These are phyloP conservation scores for Micractinium sp. DNA, from an alignment of 139 green algal species.

Conservation along the genomic window DNA sequence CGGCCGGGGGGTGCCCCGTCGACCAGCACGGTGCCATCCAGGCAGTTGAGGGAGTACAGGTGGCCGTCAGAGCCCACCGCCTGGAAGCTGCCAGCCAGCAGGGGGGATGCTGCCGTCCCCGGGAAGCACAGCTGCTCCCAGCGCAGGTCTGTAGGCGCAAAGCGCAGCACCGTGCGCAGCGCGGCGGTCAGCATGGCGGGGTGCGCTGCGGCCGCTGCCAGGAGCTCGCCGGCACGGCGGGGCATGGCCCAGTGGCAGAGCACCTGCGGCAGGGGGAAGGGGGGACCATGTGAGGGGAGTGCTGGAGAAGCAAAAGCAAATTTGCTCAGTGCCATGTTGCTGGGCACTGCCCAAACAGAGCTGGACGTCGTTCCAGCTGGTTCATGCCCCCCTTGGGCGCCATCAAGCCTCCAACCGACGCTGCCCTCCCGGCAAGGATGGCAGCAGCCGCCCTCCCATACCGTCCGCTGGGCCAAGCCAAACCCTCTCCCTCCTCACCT, in stretches of 20 bases:
- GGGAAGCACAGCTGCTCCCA: background rate
- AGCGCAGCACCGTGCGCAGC: background rate
- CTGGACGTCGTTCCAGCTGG: no score
- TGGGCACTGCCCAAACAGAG: background rate
- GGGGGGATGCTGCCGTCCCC: no score
- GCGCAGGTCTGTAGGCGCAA: background rate
- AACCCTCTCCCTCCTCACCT: background rate
- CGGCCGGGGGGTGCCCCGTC: constrained; percentile 41
- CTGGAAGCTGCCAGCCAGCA: constrained; percentile 1
- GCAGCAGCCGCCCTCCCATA: no score
- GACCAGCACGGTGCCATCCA: constrained; percentile 55
- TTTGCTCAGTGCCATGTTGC: background rate
- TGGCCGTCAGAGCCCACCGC: constrained; percentile 36
- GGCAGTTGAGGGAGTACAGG: constrained; percentile 59
- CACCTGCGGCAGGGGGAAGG: background rate
- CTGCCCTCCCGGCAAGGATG: no score
- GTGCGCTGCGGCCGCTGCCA: background rate
- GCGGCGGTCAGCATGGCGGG: background rate
- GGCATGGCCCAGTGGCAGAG: constrained; percentile 22
- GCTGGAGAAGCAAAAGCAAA: no score
- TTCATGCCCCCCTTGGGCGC: no score
- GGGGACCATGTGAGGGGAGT: background rate
- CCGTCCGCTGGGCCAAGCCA: background rate
- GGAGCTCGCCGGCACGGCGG: background rate
- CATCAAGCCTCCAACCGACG: no score